A percentile compares a stretch with the other conserved stretches of the same genome.
Evolutionary conservation across 805 yeast species (phyloP).

Genomic region (Metschnikowia borealis): DNA sequence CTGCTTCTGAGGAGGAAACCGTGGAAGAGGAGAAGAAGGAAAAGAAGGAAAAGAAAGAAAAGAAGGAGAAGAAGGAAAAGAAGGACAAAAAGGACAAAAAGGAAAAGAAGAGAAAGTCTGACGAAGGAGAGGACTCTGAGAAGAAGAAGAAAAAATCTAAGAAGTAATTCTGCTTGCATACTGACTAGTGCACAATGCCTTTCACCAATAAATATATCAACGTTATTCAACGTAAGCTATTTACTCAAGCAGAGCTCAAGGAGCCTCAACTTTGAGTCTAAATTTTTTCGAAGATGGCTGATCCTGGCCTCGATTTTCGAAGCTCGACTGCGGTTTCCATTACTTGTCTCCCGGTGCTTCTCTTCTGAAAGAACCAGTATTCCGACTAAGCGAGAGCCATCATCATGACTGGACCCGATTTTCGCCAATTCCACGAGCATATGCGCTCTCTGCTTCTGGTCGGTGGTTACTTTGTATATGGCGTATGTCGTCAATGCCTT

Average conservation of each 20-base stretch:
- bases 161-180: conserved; percentile 21
- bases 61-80: conserved; percentile 33
- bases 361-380: conserved; percentile 5
- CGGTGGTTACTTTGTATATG: conserved; percentile 7
- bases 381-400: conserved; percentile 5
- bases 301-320: conserved; percentile 5
- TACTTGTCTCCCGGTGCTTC: background rate
- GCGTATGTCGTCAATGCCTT: conserved; percentile 5
- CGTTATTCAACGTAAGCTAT: background rate
- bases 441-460: conserved; percentile 2
- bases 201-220: conserved; percentile 4
- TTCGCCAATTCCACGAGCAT: conserved; percentile 1
- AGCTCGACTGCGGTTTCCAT: conserved; percentile 4
- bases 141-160: conserved; percentile 47
- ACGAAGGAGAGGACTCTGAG: conserved; percentile 41
- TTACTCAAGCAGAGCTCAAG: background rate
- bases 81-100: conserved; percentile 47
- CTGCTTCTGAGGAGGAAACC: conserved; percentile 28
- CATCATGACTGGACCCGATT: conserved; percentile 2
- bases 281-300: background rate
- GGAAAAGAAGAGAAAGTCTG: conserved; percentile 20
- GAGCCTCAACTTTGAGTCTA: background rate
- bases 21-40: conserved; percentile 26
- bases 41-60: conserved; percentile 29
- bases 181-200: conserved; percentile 4